Percentiles rank a stretch among this genome's conserved stretches.
Evolutionary conservation across 306 rosid species (phyloP).

Genomic region (Dicorynia guianensis): DNA sequence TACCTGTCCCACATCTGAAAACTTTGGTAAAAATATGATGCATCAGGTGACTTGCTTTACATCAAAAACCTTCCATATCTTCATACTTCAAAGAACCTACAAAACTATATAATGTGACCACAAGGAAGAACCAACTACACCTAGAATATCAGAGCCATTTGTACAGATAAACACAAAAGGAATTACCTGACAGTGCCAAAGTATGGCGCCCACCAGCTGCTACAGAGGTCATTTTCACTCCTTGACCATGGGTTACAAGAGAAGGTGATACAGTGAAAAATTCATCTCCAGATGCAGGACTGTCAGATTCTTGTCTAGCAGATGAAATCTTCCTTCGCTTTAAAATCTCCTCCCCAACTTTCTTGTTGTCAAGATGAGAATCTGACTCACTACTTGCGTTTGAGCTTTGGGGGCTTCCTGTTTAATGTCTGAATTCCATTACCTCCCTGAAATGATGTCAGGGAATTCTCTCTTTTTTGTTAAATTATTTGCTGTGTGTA

Average conservation of each 20-base stretch:
- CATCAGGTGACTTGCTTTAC: slow-evolving; percentile 85
- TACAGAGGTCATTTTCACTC: slow-evolving; percentile 71
- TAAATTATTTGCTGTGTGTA: slow-evolving; percentile 25
- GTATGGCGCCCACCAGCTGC: slow-evolving; percentile 96
- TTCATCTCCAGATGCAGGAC: slow-evolving; percentile 68
- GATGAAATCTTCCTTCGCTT: slow-evolving; percentile 74
- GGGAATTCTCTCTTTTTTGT: slow-evolving; percentile 33
- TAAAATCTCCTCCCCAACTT: slow-evolving; percentile 63
- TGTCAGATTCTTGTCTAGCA: slow-evolving; percentile 69
- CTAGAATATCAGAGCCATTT: slow-evolving; percentile 44
- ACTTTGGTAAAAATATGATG: slow-evolving; percentile 82
- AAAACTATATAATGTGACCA: slow-evolving; percentile 83
- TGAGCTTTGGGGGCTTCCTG: slow-evolving; percentile 67
- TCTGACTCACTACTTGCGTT: slow-evolving; percentile 62
- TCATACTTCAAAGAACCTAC: slow-evolving; percentile 84
- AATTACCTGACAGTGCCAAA: slow-evolving; percentile 85
- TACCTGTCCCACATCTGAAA: slow-evolving; percentile 99
- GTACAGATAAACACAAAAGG: slow-evolving; percentile 27
- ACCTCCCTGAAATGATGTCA: slow-evolving; percentile 41
- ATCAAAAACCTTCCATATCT: slow-evolving; percentile 88
- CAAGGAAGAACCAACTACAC: slow-evolving; percentile 49
- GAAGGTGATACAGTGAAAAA: slow-evolving; percentile 67
- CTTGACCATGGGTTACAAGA: slow-evolving; percentile 66
- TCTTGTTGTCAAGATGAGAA: slow-evolving; percentile 64
- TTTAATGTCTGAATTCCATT: slow-evolving; percentile 48